Conservation (phyloP, 23 red algal species). For the Gracilariopsis chorda region DNA sequence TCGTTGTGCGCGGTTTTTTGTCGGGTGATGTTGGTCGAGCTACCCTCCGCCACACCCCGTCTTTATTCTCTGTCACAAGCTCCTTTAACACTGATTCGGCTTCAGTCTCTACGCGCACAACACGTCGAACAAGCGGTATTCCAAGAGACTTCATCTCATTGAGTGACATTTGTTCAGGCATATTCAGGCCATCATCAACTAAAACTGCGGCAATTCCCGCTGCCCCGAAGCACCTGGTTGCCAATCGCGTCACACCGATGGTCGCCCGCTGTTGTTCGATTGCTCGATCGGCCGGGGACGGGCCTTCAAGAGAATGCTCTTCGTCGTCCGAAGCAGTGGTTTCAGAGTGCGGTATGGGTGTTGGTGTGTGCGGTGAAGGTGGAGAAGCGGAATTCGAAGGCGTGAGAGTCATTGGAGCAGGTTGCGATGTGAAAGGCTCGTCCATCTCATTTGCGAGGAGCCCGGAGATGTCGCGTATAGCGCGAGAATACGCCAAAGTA, state of each 20-base stretch:
- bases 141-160: neutral
- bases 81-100: constrained; percentile 32
- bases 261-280: constrained; percentile 12
- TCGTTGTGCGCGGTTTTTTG: neutral
- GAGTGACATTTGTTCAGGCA: neutral
- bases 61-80: constrained; percentile 30
- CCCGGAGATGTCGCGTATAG: constrained; percentile 13
- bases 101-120: constrained; percentile 46
- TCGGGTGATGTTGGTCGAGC: neutral
- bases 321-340: neutral
- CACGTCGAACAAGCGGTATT: constrained; percentile 9
- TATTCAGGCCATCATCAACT: constrained; percentile 44
- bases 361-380: constrained; percentile 18
- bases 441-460: neutral
- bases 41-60: neutral
- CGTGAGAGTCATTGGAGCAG: neutral
- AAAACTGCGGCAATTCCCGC: constrained; percentile 52
- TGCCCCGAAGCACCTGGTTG: neutral
- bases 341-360: neutral
- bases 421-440: neutral
- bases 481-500: constrained; percentile 5
- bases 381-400: neutral
- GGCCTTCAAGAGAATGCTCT: neutral
- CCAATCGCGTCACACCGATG: constrained; percentile 18
- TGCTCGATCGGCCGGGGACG: neutral